Base-by-base conservation (phyloP, 495 filamentous ascomycete species). In the Thermochaetoides thermophila region DNA sequence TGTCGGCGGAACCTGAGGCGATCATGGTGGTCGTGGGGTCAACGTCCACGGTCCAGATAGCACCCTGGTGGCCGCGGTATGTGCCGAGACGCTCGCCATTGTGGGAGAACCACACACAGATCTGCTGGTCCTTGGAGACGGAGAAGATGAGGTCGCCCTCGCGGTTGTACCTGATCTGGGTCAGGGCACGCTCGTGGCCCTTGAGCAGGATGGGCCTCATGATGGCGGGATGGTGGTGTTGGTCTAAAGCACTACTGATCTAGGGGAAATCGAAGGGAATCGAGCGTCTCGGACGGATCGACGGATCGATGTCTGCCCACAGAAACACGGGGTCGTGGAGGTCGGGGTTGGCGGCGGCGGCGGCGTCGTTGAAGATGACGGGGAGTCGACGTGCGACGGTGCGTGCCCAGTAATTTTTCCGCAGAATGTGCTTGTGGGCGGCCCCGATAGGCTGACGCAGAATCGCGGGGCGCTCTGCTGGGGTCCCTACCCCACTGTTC, bases 141-240 rank as follows among this genome's bases (percentile, higher is more conserved):
- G 89, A 95, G 66, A 99, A 96, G 45, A 99, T 71, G 36, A 99
- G 74, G 58, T 99, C 89, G 61, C 89, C 89, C 61, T 97, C 89
- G 62, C 72, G 73, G 64, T 86, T 92, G 69, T 84, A 94, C 59
- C 78, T 81, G 60, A 97, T 91, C 59, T 99, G 89, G 51, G 85
- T 96, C 56, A 99, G 71, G 60, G 89, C 86, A 64, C 89, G 84
- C 71, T 96, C 91, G 74, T 99, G 89, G 62, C 89, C 89, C 60
- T 82, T 75, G 46, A 97, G 64, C 45, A 97, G 69, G 59, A 95
- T 91, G 49, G 89, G 89, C 60, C 91, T 77, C 89, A 97, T 97
- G 33, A 55, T 70, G 48, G 27, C 38, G 45, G 34, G 20, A 27
- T 14, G 21, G 34, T 26, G 27, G 7, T 35, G 9, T 31, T 14